Conservation (phyloP, 257 asterid species). For the Solanum medicagineum region DNA sequence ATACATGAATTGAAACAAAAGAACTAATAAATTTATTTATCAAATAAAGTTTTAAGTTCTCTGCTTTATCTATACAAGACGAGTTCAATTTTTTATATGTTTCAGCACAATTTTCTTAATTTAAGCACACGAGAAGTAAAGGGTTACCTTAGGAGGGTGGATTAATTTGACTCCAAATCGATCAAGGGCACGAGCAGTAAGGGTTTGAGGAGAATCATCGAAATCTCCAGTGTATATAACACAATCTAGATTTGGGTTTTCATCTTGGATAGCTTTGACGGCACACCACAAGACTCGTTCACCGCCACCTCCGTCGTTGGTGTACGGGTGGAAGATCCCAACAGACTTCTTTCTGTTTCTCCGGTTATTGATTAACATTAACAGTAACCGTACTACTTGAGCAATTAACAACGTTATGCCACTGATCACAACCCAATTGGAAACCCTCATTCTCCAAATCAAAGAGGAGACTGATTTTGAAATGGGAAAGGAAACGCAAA, state of each 20-base stretch:
- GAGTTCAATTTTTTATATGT: background rate
- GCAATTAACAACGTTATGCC: background rate
- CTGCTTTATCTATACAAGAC: background rate
- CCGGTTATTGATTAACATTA: conserved; percentile 14
- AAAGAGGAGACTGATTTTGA: too few relatives aligned
- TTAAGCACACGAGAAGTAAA: background rate
- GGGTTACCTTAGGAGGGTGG: conserved; percentile 42
- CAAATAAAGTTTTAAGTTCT: background rate
- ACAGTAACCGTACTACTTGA: background rate
- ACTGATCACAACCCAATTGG: background rate
- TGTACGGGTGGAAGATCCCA: conserved; percentile 84
- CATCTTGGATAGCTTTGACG: conserved; percentile 85
- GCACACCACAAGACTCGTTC: conserved; percentile 98
- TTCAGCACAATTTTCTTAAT: background rate
- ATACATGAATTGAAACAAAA: background rate
- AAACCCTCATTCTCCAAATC: too few relatives aligned
- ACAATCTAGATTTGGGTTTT: conserved; percentile 64
- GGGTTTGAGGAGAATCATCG: conserved; percentile 62
- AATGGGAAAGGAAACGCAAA: too few relatives aligned
- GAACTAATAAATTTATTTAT: background rate
- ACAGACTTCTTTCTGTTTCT: conserved; percentile 37
- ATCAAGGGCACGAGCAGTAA: conserved; percentile 56
- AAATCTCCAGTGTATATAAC: conserved; percentile 80
- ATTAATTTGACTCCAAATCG: conserved; percentile 80
- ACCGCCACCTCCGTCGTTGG: conserved; percentile 99